Base-by-base conservation (phyloP, 345 rosid genomes). In the Sisymbrium altissimum region DNA sequence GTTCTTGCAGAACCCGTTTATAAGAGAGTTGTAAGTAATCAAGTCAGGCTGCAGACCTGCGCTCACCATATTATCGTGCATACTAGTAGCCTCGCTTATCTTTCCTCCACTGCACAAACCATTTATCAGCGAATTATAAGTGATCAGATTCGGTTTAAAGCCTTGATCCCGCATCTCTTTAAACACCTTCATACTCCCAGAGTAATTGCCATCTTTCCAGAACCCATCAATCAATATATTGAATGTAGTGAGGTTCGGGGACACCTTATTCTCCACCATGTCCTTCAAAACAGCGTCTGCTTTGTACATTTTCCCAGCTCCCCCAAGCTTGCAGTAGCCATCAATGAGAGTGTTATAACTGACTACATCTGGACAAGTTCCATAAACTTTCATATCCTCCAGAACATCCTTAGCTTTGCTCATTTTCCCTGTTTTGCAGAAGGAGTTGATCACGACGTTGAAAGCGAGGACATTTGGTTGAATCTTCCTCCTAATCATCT, bases 211-310 rank as follows among this genome's bases (percentile, higher is more conserved):
- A 76, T 93, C 96, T 86, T 86, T 85, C 74, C 93, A 93, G 54
- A 83, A 91, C 23, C 98, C 94, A 78, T 89, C 83, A 33, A 89
- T 89, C 86, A 93, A 80, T 71, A 75, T 89, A 82, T 91, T 93
- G 81, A 78, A 93, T 12, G 92, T 90, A 40, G 84, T 64, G 83
- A 79, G 83, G 69, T 85, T 82, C 5, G 86, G 85, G 2, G 23
- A 59, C 55, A 90, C 78, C 19, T 81, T 78, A 69, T 43, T 80
- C 49, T 74, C 85, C 48, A 81, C 77, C 98, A 90, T 93, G 71
- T 90, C 85, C 74, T 81, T 88, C 79, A 93, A 70, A 78, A 83
- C 32, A 0, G 86, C 86, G 38, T 86, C 93, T 3, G 91, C 95
- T 85, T 86, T 87, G 65, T 84, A 87, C 97, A 88, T 86, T 81